Evolutionary conservation across 1,284 basidiomycete species (phyloP).

Genomic region (Ustilago hordei): DNA sequence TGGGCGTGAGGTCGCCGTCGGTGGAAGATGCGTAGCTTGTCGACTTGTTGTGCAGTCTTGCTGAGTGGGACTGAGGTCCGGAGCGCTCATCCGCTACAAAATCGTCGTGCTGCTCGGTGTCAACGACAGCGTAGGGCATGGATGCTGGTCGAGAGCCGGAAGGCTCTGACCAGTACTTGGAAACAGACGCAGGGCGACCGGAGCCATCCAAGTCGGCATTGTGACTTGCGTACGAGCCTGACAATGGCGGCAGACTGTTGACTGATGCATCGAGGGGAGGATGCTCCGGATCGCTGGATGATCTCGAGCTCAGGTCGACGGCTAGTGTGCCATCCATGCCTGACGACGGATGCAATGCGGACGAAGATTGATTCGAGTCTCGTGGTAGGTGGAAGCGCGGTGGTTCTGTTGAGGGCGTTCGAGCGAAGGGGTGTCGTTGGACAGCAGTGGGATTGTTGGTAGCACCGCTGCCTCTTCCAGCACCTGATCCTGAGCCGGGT

Average conservation of each 20-base stretch:
- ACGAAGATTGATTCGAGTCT: constrained; percentile 1
- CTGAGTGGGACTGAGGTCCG: constrained; percentile 22
- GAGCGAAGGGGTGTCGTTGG: constrained; percentile 38
- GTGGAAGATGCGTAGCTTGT: constrained; percentile 53
- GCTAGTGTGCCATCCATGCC: constrained; percentile 20
- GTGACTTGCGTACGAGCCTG: constrained; percentile 12
- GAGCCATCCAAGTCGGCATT: neutral
- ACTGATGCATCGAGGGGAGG: constrained; percentile 21
- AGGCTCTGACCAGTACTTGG: constrained; percentile 39
- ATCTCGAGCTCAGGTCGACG: constrained; percentile 26
- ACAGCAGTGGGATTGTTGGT: constrained; percentile 13
- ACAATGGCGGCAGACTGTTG: constrained; percentile 17
- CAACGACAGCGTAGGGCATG: constrained; percentile 9
- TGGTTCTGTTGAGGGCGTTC: constrained; percentile 40
- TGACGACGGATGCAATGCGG: constrained; percentile 6
- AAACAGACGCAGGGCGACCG: constrained; percentile 3
- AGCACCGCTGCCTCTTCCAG: neutral
- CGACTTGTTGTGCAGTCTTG: constrained; percentile 25
- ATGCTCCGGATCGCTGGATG: constrained; percentile 17
- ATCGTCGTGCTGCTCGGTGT: constrained; percentile 7
- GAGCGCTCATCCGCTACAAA: constrained; percentile 19
- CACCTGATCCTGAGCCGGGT: neutral
- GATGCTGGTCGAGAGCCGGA: constrained; percentile 12
- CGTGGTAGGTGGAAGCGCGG: constrained; percentile 39
- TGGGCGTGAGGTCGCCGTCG: constrained; percentile 50